Conservation (phyloP, 2,329 filamentous ascomycete species). For the Westerdykella aurantiaca region DNA sequence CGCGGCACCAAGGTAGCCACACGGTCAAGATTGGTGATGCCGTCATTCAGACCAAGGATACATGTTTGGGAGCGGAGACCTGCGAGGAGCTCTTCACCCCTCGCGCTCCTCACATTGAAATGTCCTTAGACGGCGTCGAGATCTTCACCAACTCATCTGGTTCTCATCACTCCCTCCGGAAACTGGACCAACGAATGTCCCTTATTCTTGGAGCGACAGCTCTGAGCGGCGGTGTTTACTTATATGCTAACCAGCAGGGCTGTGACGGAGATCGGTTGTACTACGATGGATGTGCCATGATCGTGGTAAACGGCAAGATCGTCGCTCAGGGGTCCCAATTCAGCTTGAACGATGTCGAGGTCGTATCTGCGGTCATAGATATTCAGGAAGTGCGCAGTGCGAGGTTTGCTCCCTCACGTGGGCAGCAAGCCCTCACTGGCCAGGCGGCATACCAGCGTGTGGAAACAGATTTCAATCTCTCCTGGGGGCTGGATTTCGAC, state of each 20-base stretch:
- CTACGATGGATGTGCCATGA: conserved; percentile 52
- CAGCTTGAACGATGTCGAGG: conserved; percentile 51
- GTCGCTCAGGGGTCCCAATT: conserved; percentile 64
- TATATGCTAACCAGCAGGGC: conserved; percentile 59
- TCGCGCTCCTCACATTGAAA: conserved; percentile 50
- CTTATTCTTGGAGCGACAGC: conserved; percentile 62
- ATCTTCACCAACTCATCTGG: conserved; percentile 64
- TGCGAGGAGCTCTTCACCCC: conserved; percentile 49
- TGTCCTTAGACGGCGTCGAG: conserved; percentile 65
- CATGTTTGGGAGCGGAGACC: conserved; percentile 58
- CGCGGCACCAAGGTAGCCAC: conserved; percentile 50
- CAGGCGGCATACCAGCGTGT: conserved; percentile 43
- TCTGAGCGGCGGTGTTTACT: conserved; percentile 56
- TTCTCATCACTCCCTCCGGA: conserved; percentile 62
- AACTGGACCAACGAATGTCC: conserved; percentile 58
- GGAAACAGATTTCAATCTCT: conserved; percentile 43
- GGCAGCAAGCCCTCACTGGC: conserved; percentile 52
- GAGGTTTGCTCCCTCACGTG: conserved; percentile 51
- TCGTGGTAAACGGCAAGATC: conserved; percentile 59
- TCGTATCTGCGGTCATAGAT: conserved; percentile 52
- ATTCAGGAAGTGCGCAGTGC: conserved; percentile 63
- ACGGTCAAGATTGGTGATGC: conserved; percentile 64
- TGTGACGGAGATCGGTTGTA: conserved; percentile 37
- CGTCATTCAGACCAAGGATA: conserved; percentile 57
- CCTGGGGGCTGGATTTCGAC: conserved; percentile 41